These are phyloP conservation scores for Fusarium sambucinum DNA, from an alignment of 2,329 filamentous ascomycete genomes.

Conservation along the genomic window DNA sequence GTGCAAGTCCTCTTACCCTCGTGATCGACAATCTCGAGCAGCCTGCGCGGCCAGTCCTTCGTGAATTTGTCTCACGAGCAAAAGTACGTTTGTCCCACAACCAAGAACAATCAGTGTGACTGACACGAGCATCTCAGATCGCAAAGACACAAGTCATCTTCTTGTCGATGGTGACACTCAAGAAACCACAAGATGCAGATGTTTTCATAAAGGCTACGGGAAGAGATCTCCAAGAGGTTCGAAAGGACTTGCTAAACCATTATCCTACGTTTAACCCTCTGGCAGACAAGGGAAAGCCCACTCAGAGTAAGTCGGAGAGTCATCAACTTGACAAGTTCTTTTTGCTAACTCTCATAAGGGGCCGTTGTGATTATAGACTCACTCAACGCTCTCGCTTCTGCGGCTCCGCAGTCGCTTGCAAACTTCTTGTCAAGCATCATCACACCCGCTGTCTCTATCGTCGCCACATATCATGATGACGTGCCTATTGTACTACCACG, in stretches of 20 bases:
- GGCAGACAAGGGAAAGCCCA: constrained; percentile 52
- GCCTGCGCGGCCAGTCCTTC: constrained; percentile 74
- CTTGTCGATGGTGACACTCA: constrained; percentile 81
- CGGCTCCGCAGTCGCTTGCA: constrained; percentile 68
- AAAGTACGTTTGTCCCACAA: constrained; percentile 63
- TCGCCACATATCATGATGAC: constrained; percentile 87
- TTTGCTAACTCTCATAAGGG: constrained; percentile 59
- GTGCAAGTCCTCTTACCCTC: constrained; percentile 86
- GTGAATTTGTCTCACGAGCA: constrained; percentile 80
- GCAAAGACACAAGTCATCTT: constrained; percentile 78
- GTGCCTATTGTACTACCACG: constrained; percentile 68
- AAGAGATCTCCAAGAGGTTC: constrained; percentile 68
- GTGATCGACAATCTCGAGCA: constrained; percentile 89
- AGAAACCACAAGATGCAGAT: constrained; percentile 73
- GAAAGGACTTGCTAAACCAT: constrained; percentile 69
- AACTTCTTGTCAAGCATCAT: constrained; percentile 78
- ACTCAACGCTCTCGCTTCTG: constrained; percentile 73
- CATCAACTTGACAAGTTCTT: background rate
- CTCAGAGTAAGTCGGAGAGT: constrained; percentile 57
- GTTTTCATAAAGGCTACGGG: constrained; percentile 73
- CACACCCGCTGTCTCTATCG: constrained; percentile 74
- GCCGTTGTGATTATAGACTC: constrained; percentile 84
- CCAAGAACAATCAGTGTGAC: constrained; percentile 4
- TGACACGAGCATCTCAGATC: constrained; percentile 53
- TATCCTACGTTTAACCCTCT: constrained; percentile 57